Percentiles rank a stretch among this genome's conserved stretches.
Evolutionary conservation across 768 basidiomycete genomes (phyloP).

Genomic region (Rhizopogon roseolus): DNA sequence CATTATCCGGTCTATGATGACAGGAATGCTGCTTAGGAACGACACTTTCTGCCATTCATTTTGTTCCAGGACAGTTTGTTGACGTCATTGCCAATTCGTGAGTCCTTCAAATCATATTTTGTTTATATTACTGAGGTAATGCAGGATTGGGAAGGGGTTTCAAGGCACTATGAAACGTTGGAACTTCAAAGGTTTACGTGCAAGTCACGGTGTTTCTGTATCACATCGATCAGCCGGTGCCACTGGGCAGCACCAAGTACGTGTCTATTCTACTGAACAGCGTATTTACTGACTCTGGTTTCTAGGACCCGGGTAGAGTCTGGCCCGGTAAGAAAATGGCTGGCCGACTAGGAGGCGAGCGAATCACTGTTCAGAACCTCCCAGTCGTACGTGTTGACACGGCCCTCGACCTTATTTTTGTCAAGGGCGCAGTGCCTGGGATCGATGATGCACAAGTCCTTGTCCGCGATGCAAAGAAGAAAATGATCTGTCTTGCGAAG

Average conservation of each 20-base stretch:
- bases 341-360: slow-evolving; percentile 83
- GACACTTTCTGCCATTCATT: slow-evolving; percentile 85
- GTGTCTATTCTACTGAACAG: slow-evolving; percentile 12
- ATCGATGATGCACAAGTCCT: slow-evolving; percentile 83
- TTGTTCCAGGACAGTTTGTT: slow-evolving; percentile 95
- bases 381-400: slow-evolving; percentile 86
- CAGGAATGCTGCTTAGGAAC: slow-evolving; percentile 52
- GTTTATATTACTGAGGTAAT: slow-evolving; percentile 4
- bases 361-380: slow-evolving; percentile 84
- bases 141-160: slow-evolving; percentile 94
- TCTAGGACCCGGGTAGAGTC: slow-evolving; percentile 89
- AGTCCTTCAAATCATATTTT: slow-evolving; percentile 27
- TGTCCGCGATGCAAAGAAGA: slow-evolving; percentile 88
- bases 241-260: slow-evolving; percentile 91
- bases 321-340: slow-evolving; percentile 99
- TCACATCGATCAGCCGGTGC: slow-evolving; percentile 92
- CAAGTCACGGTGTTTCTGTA: slow-evolving; percentile 94
- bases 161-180: slow-evolving; percentile 96
- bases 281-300: not conserved
- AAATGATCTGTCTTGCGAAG: slow-evolving; percentile 53
- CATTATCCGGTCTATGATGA: not conserved
- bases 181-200: slow-evolving; percentile 86
- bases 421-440: slow-evolving; percentile 90
- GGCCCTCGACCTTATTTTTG: slow-evolving; percentile 80
- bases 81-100: slow-evolving; percentile 91